Conservation (phyloP, 345 rosid genomes). For the Hibiscus trionum region DNA sequence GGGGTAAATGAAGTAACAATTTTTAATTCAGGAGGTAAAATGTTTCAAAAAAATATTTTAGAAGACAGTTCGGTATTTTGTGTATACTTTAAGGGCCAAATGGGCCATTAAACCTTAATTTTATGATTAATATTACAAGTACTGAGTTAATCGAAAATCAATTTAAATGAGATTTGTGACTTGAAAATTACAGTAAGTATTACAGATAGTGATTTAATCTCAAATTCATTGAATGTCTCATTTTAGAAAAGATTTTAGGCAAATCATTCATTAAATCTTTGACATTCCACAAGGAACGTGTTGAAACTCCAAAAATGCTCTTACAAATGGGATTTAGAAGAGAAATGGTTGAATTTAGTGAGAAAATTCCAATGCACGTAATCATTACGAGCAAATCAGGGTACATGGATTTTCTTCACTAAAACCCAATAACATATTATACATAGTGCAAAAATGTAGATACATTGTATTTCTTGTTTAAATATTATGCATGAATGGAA, state of each 20-base stretch:
- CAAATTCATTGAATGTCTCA: background rate
- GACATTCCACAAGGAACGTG: background rate
- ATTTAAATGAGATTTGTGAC: too few relatives aligned
- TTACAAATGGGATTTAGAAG: background rate
- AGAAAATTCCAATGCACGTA: background rate
- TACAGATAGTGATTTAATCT: background rate
- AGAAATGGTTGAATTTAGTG: background rate
- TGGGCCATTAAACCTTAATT: too few relatives aligned
- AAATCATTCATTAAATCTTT: background rate
- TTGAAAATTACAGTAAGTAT: background rate
- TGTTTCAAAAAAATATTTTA: too few relatives aligned
- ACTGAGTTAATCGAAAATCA: too few relatives aligned
- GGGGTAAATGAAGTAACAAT: too few relatives aligned
- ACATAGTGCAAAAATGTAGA: background rate
- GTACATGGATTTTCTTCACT: background rate
- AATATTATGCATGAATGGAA: background rate
- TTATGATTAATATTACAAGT: too few relatives aligned
- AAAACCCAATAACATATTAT: background rate
- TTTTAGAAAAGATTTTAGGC: background rate
- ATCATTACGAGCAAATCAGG: background rate
- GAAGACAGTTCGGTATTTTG: too few relatives aligned
- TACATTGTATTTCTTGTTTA: background rate
- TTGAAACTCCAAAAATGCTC: background rate
- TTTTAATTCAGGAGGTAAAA: too few relatives aligned
- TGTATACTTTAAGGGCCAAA: too few relatives aligned